Percentiles rank a stretch among this genome's conserved stretches.
These are phyloP conservation scores for Pseudotsuga menziesii DNA, from an alignment of 75 land plant species.

Conservation along the genomic window DNA sequence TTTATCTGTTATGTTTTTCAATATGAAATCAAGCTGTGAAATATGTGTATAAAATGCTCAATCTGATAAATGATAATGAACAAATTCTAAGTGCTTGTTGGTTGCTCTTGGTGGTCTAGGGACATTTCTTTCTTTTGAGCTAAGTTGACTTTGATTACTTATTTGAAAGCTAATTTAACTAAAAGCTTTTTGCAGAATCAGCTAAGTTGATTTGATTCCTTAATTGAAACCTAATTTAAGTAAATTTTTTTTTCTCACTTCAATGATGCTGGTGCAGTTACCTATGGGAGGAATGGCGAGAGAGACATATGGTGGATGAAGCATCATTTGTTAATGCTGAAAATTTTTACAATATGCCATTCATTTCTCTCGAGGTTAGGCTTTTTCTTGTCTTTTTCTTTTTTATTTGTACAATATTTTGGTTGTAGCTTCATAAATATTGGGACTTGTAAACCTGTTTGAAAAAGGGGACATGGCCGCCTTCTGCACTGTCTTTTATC, in stretches of 20 bases:
- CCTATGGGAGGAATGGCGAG: constrained; percentile 72
- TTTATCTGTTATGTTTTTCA: background rate
- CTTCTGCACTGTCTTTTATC: no score
- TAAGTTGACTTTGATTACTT: background rate
- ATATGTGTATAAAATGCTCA: background rate
- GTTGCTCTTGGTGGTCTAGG: background rate
- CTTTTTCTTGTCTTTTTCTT: no score
- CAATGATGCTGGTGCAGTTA: constrained; percentile 28
- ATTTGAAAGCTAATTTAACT: background rate
- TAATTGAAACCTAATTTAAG: background rate
- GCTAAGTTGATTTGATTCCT: background rate
- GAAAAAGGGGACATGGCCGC: no score
- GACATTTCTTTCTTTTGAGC: background rate
- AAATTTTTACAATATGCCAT: constrained; percentile 39
- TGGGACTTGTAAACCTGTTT: no score
- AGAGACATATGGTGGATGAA: constrained; percentile 25
- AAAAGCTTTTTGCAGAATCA: background rate
- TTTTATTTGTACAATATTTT: no score
- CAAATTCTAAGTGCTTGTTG: background rate
- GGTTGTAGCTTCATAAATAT: no score
- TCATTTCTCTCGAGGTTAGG: constrained; percentile 48
- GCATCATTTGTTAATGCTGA: constrained; percentile 22
- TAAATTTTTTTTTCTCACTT: background rate
- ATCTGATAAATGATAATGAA: background rate
- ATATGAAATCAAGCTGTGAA: background rate